A percentile compares a stretch with the other conserved stretches of the same genome.
These are phyloP conservation scores for Penicillium cinerascens DNA, from an alignment of 495 filamentous ascomycete genomes.

Conservation along the genomic window DNA sequence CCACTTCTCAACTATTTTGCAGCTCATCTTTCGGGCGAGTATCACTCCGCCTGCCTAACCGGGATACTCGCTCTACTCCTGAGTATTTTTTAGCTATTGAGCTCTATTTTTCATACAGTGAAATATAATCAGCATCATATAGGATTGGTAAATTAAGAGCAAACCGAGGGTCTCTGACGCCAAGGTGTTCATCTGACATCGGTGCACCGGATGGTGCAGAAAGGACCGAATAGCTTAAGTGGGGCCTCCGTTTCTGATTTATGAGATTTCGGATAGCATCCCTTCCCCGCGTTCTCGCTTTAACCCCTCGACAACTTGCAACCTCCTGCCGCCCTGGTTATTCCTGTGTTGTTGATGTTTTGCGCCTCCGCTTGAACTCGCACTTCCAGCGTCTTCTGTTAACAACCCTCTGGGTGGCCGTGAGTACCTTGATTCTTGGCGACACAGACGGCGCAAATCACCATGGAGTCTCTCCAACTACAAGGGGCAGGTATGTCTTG, in stretches of 20 bases:
- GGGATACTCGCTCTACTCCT: background rate
- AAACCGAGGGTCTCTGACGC: too few relatives aligned
- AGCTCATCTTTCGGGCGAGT: background rate
- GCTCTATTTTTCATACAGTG: background rate
- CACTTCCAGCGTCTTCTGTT: background rate
- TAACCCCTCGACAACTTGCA: background rate
- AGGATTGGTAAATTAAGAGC: too few relatives aligned
- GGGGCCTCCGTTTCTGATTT: background rate
- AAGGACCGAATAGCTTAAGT: background rate
- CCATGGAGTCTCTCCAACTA: conserved; percentile 12
- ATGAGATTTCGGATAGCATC: background rate
- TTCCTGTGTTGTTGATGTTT: background rate
- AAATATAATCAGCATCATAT: too few relatives aligned
- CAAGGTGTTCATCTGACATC: background rate
- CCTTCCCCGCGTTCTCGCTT: conserved; percentile 2
- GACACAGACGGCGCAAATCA: background rate
- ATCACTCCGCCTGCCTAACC: background rate
- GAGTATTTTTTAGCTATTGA: background rate
- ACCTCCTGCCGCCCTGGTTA: background rate
- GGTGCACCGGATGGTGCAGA: background rate
- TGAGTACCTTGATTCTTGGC: background rate
- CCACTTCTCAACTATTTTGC: background rate
- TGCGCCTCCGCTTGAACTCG: background rate
- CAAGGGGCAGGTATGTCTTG: conserved; percentile 31
- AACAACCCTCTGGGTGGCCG: background rate